phyloP scores from a whole-genome alignment of 306 rosid genomes.

The Spatholobus suberectus region DNA sequence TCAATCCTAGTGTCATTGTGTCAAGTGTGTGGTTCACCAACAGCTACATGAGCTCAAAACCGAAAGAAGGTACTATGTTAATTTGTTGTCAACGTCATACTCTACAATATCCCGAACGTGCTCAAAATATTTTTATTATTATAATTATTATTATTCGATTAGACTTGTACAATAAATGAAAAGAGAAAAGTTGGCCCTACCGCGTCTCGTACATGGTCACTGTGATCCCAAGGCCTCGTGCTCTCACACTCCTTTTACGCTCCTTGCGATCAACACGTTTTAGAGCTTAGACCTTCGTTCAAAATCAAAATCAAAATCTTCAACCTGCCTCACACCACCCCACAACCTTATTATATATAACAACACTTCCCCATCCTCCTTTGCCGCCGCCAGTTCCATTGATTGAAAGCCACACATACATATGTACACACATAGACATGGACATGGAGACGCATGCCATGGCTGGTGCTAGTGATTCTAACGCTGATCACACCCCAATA shows the following conservation, averaged over 20 bases:
- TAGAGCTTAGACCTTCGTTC: slow-evolving; percentile 27
- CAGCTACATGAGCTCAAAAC: neutral
- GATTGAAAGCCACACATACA: neutral
- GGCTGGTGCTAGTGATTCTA: neutral
- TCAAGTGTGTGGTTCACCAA: slow-evolving; percentile 32
- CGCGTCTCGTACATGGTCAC: slow-evolving; percentile 15
- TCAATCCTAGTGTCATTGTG: neutral
- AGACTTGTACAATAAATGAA: neutral
- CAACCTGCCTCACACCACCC: neutral
- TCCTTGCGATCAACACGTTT: slow-evolving; percentile 54
- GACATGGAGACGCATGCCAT: neutral
- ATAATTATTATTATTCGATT: no score
- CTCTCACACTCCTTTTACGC: slow-evolving; percentile 52
- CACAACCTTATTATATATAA: neutral
- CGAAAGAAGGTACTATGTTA: neutral
- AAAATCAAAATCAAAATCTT: neutral
- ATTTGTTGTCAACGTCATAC: slow-evolving; percentile 37
- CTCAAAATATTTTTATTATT: neutral
- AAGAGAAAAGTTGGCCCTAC: slow-evolving; percentile 19
- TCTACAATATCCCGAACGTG: slow-evolving; percentile 17
- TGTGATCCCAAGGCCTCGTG: neutral
- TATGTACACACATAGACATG: no score
- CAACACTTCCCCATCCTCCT: neutral
- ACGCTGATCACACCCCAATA: neutral
- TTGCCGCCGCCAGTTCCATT: neutral